These are phyloP conservation scores for Metschnikowia orientalis DNA, from an alignment of 805 yeast species.

Conservation along the genomic window DNA sequence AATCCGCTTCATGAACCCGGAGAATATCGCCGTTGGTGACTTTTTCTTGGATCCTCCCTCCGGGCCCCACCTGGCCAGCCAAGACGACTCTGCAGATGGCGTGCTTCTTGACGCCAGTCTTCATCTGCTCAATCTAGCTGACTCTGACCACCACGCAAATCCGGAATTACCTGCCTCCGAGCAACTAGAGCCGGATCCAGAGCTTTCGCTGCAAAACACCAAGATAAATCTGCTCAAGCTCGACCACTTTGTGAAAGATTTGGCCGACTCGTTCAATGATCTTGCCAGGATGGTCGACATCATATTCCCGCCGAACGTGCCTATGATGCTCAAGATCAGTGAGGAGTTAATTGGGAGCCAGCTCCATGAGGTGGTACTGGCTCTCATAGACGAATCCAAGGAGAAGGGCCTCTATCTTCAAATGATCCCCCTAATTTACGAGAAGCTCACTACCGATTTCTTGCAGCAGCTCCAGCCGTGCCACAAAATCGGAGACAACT, in stretches of 20 bases:
- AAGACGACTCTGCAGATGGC: no score
- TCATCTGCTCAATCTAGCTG: no score
- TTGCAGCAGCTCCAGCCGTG: slow-evolving; percentile 25
- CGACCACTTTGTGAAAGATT: slow-evolving; percentile 22
- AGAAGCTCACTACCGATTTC: slow-evolving; percentile 24
- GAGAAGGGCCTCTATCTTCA: slow-evolving; percentile 27
- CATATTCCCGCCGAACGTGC: slow-evolving; percentile 42
- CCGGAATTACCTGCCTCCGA: no score
- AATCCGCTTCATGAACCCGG: slow-evolving; percentile 27
- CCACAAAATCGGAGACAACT: slow-evolving; percentile 36
- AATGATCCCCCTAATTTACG: slow-evolving; percentile 39
- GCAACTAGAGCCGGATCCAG: no score
- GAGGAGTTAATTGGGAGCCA: slow-evolving; percentile 44
- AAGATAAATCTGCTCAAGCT: slow-evolving; percentile 17
- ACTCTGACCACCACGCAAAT: no score
- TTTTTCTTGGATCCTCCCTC: slow-evolving; percentile 24
- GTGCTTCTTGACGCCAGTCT: no score
- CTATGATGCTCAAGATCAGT: slow-evolving; percentile 45
- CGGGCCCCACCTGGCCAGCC: no score
- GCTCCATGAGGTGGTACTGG: slow-evolving; percentile 29
- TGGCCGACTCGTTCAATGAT: slow-evolving; percentile 35
- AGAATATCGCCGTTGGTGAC: slow-evolving; percentile 21
- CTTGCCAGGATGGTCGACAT: slow-evolving; percentile 37
- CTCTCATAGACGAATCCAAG: slow-evolving; percentile 27
- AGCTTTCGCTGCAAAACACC: no score